These are phyloP conservation scores for Gamarada debralockiae DNA, from an alignment of 495 filamentous ascomycete genomes.

Conservation along the genomic window DNA sequence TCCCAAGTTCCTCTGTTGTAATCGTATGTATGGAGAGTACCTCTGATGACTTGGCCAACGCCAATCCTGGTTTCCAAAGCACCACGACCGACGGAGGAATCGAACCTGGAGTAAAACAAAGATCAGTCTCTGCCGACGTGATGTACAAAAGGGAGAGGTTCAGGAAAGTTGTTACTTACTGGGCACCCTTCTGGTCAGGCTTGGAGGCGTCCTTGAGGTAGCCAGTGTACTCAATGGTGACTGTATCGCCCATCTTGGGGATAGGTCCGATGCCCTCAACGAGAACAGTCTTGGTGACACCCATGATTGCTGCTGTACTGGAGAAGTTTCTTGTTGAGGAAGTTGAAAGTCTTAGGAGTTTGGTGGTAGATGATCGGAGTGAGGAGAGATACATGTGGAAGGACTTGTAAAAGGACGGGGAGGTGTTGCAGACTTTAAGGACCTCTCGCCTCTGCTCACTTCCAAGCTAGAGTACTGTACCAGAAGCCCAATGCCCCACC, in stretches of 20 bases:
- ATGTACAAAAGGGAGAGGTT: neutral
- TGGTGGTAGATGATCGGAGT: neutral
- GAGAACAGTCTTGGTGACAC: constrained; percentile 42
- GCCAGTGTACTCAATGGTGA: constrained; percentile 82
- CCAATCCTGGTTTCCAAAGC: constrained; percentile 69
- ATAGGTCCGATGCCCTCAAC: constrained; percentile 42
- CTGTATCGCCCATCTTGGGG: constrained; percentile 59
- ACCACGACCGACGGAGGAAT: constrained; percentile 64
- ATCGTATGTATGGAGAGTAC: constrained; percentile 36
- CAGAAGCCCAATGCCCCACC: no score
- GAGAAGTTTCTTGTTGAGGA: constrained; percentile 18
- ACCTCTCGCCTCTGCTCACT: no score
- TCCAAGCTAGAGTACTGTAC: no score
- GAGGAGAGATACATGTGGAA: neutral
- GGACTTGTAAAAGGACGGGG: neutral
- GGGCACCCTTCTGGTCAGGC: constrained; percentile 41
- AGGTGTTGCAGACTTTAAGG: neutral
- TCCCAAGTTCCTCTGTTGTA: neutral
- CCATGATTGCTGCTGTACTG: constrained; percentile 36
- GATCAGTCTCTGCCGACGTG: constrained; percentile 4
- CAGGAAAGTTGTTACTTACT: constrained; percentile 32
- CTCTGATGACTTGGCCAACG: constrained; percentile 72
- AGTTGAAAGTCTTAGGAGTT: neutral
- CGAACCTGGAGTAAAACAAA: constrained; percentile 54
- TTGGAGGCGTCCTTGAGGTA: constrained; percentile 64